Evolutionary conservation across 2,329 filamentous ascomycete genomes (phyloP).

Genomic region (Colletotrichum agaves): DNA sequence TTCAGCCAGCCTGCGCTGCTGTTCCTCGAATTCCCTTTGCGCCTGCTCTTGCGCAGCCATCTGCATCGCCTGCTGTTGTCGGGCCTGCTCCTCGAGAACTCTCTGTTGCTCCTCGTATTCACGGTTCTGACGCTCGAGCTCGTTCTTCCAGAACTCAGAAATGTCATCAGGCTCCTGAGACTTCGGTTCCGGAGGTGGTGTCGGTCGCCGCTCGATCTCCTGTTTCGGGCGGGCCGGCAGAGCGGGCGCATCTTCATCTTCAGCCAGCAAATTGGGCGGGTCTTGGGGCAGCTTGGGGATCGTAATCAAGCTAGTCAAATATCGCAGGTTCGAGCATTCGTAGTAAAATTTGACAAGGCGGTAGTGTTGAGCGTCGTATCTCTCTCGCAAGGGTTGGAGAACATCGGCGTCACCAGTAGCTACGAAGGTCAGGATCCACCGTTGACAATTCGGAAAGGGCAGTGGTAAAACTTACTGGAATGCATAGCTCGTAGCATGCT

Average conservation of each 20-base stretch:
- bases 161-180: conserved; percentile 91
- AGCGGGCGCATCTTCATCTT: conserved; percentile 85
- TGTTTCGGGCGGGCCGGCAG: conserved; percentile 83
- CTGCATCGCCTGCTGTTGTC: conserved; percentile 82
- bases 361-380: conserved; percentile 97
- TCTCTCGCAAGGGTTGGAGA: conserved; percentile 83
- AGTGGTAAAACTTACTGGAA: conserved; percentile 71
- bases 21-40: conserved; percentile 95
- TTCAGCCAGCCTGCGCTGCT: conserved; percentile 86
- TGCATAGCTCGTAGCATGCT: conserved; percentile 99
- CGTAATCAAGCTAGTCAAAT: conserved; percentile 94
- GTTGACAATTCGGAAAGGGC: conserved; percentile 21
- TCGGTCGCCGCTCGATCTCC: conserved; percentile 75
- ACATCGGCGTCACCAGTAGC: conserved; percentile 94
- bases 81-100: conserved; percentile 86
- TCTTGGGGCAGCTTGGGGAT: conserved; percentile 96
- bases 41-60: conserved; percentile 85
- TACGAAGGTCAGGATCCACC: conserved; percentile 48
- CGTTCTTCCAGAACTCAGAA: conserved; percentile 96
- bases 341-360: conserved; percentile 98
- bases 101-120: conserved; percentile 96
- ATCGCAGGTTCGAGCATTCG: conserved; percentile 97
- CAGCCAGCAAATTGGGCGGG: conserved; percentile 86
- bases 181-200: conserved; percentile 74
- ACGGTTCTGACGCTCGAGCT: conserved; percentile 89